Conservation (phyloP, 2,329 filamentous ascomycete species). For the Pseudocercospora pini-densiflorae region DNA sequence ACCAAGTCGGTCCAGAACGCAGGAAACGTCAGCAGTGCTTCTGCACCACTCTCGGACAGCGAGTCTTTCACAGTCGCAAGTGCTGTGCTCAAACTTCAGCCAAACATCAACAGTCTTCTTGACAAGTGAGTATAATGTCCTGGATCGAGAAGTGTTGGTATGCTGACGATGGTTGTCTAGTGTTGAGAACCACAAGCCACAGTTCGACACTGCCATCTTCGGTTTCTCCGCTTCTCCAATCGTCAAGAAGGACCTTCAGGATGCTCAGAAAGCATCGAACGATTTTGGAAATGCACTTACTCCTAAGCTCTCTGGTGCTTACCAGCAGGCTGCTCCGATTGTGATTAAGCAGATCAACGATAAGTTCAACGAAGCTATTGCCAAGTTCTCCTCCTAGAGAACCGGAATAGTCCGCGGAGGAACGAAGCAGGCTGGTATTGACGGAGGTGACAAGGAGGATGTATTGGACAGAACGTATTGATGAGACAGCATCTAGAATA, state of each 20-base stretch:
- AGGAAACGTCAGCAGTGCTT: constrained; percentile 6
- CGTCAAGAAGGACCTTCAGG: constrained; percentile 14
- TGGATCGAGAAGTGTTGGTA: neutral
- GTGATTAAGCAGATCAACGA: constrained; percentile 17
- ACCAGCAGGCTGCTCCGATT: constrained; percentile 12
- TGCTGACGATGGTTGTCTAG: neutral
- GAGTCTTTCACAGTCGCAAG: constrained; percentile 14
- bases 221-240: constrained; percentile 5
- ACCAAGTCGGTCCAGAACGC: constrained; percentile 15
- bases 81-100: constrained; percentile 12
- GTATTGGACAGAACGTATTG: no score
- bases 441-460: no score
- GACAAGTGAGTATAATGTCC: neutral
- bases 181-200: constrained; percentile 10
- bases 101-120: constrained; percentile 13
- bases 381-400: constrained; percentile 1
- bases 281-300: constrained; percentile 11
- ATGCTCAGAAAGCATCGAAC: constrained; percentile 11
- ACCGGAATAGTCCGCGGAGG: no score
- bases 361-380: constrained; percentile 12
- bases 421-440: no score
- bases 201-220: constrained; percentile 14
- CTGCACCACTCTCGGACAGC: constrained; percentile 9
- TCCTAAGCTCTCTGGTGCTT: constrained; percentile 14
- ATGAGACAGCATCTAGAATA: no score